A percentile compares a stretch with the other conserved stretches of the same genome.
Conservation (phyloP, 1,139 yeast species). For the Kodamaea derodonti region DNA sequence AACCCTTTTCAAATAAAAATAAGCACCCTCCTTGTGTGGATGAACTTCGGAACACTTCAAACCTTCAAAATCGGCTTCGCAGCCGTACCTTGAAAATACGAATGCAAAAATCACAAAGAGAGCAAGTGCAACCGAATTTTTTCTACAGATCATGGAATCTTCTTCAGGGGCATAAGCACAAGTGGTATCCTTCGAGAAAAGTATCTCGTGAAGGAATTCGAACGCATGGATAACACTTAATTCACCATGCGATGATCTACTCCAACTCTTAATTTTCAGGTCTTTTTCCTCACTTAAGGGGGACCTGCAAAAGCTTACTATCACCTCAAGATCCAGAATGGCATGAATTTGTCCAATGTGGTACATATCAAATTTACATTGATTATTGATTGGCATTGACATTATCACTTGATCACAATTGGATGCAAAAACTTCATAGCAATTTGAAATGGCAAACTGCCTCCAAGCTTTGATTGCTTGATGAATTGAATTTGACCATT, state of each 20-base stretch:
- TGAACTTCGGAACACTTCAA: neutral
- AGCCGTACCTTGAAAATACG: neutral
- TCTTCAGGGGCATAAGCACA: neutral
- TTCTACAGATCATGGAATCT: neutral
- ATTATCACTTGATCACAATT: too few species aligned
- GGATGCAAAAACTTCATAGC: neutral
- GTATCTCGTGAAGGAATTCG: neutral
- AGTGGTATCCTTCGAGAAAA: neutral
- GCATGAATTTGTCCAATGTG: constrained; percentile 1
- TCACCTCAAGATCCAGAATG: neutral
- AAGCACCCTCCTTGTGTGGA: neutral
- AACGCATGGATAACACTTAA: neutral
- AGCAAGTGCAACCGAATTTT: neutral
- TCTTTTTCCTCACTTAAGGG: neutral
- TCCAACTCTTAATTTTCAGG: neutral
- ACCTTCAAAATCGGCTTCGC: neutral
- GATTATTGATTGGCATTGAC: neutral
- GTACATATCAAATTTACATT: neutral
- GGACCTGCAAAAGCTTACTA: neutral
- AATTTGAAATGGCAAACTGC: neutral
- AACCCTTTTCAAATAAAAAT: neutral
- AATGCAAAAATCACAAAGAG: neutral
- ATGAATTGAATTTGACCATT: neutral
- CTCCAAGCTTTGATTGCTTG: neutral
- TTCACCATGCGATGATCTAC: neutral